A percentile compares a stretch with the other conserved stretches of the same genome.
phyloP scores from a whole-genome alignment of 371 early-diverging fungal genomes.

The Mucor circinelloides region DNA sequence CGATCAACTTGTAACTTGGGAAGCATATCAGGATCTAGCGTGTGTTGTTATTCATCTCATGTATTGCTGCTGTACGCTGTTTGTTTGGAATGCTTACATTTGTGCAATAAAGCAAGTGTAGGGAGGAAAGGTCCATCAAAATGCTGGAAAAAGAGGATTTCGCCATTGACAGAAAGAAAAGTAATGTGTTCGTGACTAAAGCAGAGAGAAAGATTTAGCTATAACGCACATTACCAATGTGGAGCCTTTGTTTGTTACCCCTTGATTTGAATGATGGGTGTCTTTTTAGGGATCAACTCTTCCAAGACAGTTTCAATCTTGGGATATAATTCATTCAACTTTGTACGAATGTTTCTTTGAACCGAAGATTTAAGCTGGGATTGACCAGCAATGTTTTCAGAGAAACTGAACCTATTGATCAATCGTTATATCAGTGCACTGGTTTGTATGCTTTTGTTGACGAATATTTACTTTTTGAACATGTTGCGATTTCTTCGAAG shows the following conservation, averaged over 20 bases:
- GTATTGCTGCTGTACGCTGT: neutral
- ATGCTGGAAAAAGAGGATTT: conserved; percentile 91
- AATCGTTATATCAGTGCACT: neutral
- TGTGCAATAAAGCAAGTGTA: conserved; percentile 85
- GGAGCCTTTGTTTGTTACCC: conserved; percentile 54
- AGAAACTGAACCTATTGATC: conserved; percentile 67
- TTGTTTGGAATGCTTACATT: conserved; percentile 62
- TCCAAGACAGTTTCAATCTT: conserved; percentile 84
- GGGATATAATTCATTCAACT: conserved; percentile 87
- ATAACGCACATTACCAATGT: neutral
- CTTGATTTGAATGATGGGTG: conserved; percentile 83
- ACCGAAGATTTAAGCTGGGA: conserved; percentile 93
- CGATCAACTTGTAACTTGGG: conserved; percentile 93
- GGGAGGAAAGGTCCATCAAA: conserved; percentile 93
- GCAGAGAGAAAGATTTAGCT: neutral
- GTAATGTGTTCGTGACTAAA: conserved; percentile 85
- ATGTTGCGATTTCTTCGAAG: conserved; percentile 8
- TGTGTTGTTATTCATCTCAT: neutral
- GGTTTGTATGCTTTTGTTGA: neutral
- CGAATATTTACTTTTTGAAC: conserved; percentile 23
- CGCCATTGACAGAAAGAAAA: conserved; percentile 80
- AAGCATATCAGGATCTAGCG: conserved; percentile 86
- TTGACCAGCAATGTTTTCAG: conserved; percentile 82
- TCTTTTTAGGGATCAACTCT: conserved; percentile 93
- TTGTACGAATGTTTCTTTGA: conserved; percentile 84